These are phyloP conservation scores for Nemophila menziesii DNA, from an alignment of 257 asterid genomes.

Conservation along the genomic window DNA sequence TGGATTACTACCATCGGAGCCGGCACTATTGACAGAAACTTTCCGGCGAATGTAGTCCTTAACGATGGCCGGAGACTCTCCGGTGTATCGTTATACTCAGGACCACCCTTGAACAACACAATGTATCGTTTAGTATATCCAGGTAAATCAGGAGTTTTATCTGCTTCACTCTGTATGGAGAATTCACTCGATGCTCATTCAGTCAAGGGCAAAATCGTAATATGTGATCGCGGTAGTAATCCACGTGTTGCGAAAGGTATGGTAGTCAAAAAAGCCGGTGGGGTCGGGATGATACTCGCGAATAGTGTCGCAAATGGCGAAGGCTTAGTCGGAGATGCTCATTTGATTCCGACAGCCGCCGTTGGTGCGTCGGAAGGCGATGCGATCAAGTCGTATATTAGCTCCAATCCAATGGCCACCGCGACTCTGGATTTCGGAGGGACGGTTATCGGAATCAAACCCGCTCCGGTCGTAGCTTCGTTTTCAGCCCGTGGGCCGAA, in stretches of 20 bases:
- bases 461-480: slow-evolving; percentile 94
- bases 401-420: slow-evolving; percentile 29
- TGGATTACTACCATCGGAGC: slow-evolving; percentile 98
- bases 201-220: slow-evolving; percentile 69
- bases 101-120: slow-evolving; percentile 48
- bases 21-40: slow-evolving; percentile 79
- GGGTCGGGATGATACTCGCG: slow-evolving; percentile 86
- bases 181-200: slow-evolving; percentile 55
- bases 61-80: slow-evolving; percentile 50
- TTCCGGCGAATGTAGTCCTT: slow-evolving; percentile 71
- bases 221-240: slow-evolving; percentile 89
- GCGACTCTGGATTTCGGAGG: slow-evolving; percentile 67
- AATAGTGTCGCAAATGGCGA: slow-evolving; percentile 84
- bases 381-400: slow-evolving; percentile 45
- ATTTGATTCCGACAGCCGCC: slow-evolving; percentile 72
- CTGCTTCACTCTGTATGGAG: slow-evolving; percentile 92
- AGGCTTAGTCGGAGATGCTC: slow-evolving; percentile 92
- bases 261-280: slow-evolving; percentile 84
- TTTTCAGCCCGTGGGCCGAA: slow-evolving; percentile 88
- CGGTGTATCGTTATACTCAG: slow-evolving; percentile 83
- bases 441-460: slow-evolving; percentile 66
- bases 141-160: slow-evolving; percentile 66
- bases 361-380: slow-evolving; percentile 72
- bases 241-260: slow-evolving; percentile 89
- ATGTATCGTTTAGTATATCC: slow-evolving; percentile 77